These are phyloP conservation scores for Pezicula carpinea DNA, from an alignment of 2,329 filamentous ascomycete species.

Conservation along the genomic window DNA sequence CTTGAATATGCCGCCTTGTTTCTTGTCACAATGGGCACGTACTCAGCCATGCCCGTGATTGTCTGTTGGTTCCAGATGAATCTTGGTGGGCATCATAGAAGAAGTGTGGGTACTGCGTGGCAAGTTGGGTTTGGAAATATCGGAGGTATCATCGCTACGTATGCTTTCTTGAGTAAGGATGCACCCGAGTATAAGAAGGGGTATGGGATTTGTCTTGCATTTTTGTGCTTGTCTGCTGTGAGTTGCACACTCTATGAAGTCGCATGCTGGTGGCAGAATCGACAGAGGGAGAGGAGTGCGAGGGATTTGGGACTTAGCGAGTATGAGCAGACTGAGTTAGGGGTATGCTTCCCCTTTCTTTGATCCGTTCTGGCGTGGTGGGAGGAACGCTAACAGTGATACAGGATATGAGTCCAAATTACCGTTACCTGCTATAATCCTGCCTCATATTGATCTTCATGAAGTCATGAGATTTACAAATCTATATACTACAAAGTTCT, in stretches of 20 bases:
- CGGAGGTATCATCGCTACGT: conserved; percentile 74
- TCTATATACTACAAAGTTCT: too few species aligned
- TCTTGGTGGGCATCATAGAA: conserved; percentile 65
- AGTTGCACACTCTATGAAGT: conserved; percentile 56
- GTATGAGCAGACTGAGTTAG: conserved; percentile 51
- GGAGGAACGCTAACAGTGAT: conserved; percentile 8
- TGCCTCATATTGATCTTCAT: too few species aligned
- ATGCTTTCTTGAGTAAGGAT: conserved; percentile 62
- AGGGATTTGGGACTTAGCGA: conserved; percentile 48
- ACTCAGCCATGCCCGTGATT: conserved; percentile 85
- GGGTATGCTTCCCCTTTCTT: conserved; percentile 27
- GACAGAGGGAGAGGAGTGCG: conserved; percentile 44
- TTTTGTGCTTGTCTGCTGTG: conserved; percentile 62
- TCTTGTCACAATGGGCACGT: conserved; percentile 73
- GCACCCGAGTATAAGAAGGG: conserved; percentile 65
- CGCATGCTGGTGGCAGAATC: conserved; percentile 57
- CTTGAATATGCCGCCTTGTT: conserved; percentile 79
- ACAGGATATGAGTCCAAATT: conserved; percentile 29
- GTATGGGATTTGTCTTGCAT: conserved; percentile 73
- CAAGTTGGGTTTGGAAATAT: conserved; percentile 77
- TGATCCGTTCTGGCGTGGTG: neutral
- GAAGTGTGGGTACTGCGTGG: conserved; percentile 69
- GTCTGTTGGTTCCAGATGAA: conserved; percentile 85
- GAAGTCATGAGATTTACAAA: too few species aligned
- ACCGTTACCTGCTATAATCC: conserved; percentile 25